Evolutionary conservation across 176 grass and related monocot species (phyloP).

Genomic region (Aegilops sharonensis): DNA sequence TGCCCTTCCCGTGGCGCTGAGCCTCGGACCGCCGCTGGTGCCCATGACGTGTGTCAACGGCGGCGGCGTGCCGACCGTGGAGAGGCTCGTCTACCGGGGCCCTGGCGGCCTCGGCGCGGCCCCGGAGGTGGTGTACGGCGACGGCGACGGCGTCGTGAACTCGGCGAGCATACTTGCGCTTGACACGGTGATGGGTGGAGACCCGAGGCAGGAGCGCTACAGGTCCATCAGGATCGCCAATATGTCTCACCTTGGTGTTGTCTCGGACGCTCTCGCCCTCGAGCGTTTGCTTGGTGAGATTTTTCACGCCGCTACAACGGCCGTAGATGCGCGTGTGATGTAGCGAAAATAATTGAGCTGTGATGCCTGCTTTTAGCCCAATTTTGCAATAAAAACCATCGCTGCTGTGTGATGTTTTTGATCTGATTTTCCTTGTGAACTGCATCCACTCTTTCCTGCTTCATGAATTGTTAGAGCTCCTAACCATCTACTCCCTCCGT

Average conservation of each 20-base stretch:
- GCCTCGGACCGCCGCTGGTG: neutral
- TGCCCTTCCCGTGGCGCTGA: neutral
- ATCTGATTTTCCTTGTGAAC: too few species aligned
- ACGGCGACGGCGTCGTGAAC: neutral
- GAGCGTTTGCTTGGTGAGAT: neutral
- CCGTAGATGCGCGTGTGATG: neutral
- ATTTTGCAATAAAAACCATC: too few species aligned
- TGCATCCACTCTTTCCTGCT: too few species aligned
- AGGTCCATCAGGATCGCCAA: neutral
- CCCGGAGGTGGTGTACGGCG: neutral
- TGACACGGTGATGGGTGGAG: neutral
- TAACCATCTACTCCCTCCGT: too few species aligned
- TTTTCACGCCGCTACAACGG: neutral
- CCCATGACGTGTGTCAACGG: constrained; percentile 1
- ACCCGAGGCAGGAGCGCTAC: neutral
- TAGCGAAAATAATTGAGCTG: too few species aligned
- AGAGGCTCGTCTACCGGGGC: neutral
- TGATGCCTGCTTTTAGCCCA: too few species aligned
- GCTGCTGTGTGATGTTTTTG: too few species aligned
- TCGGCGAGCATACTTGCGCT: constrained; percentile 1
- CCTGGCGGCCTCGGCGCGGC: neutral
- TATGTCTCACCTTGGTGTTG: neutral
- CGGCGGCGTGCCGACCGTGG: neutral
- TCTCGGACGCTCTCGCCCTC: neutral
- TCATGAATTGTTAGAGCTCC: too few species aligned